These are phyloP conservation scores for Colletotrichum melonis DNA, from an alignment of 2,329 filamentous ascomycete species.

Conservation along the genomic window DNA sequence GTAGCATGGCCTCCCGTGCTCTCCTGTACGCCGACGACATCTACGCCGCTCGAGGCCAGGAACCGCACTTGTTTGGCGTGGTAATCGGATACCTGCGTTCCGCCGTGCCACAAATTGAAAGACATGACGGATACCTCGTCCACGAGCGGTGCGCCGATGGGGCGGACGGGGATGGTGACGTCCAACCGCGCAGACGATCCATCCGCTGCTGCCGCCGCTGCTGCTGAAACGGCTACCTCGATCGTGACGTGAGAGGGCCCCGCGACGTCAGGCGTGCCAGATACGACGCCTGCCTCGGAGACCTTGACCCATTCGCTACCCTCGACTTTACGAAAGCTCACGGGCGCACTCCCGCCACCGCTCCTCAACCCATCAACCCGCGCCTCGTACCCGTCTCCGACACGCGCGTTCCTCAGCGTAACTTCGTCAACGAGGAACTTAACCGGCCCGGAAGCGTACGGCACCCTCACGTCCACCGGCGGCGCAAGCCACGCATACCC, in stretches of 20 bases:
- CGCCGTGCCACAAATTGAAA: constrained; percentile 54
- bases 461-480: constrained; percentile 45
- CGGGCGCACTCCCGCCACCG: constrained; percentile 38
- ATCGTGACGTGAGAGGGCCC: constrained; percentile 41
- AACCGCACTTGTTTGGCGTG: constrained; percentile 53
- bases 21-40: constrained; percentile 53
- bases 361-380: constrained; percentile 47
- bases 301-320: constrained; percentile 48
- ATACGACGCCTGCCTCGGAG: constrained; percentile 45
- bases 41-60: constrained; percentile 44
- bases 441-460: constrained; percentile 20
- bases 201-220: constrained; percentile 33
- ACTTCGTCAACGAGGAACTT: constrained; percentile 44
- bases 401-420: constrained; percentile 50
- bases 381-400: constrained; percentile 46
- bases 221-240: constrained; percentile 37
- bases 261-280: constrained; percentile 45
- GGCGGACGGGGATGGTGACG: constrained; percentile 47
- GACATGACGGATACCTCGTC: constrained; percentile 48
- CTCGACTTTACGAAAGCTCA: constrained; percentile 43
- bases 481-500: constrained; percentile 50
- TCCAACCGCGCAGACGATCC: constrained; percentile 41
- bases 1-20: constrained; percentile 43
- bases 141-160: constrained; percentile 42
- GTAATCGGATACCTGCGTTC: constrained; percentile 48